Evolutionary conservation across 441 rosid genomes (phyloP).

Genomic region (Erodium trifolium): DNA sequence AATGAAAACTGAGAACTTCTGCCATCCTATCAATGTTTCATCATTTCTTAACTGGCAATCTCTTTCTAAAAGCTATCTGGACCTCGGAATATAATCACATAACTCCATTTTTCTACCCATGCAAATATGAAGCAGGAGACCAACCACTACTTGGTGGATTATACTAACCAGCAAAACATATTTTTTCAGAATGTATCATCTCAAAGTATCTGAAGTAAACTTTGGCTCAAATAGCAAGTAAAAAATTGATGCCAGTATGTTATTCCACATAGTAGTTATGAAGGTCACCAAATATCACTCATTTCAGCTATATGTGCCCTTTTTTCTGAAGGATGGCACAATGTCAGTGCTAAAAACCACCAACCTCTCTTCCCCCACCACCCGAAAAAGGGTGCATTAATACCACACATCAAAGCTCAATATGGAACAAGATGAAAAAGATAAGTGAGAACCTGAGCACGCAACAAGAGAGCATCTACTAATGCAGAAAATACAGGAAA

Average conservation of each 20-base stretch:
- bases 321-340: too few species aligned
- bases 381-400: neutral
- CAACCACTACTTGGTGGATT: neutral
- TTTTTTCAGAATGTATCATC: neutral
- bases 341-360: too few species aligned
- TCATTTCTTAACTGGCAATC: constrained; percentile 1
- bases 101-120: neutral
- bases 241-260: too few species aligned
- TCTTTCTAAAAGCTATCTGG: neutral
- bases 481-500: constrained; percentile 70
- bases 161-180: neutral
- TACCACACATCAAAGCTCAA: neutral
- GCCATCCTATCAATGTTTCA: constrained; percentile 4
- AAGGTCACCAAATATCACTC: too few species aligned
- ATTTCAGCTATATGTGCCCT: too few species aligned
- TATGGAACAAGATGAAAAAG: neutral
- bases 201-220: neutral
- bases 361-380: too few species aligned
- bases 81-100: neutral
- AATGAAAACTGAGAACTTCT: neutral
- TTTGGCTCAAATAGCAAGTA: too few species aligned
- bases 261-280: too few species aligned
- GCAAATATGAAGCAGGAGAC: neutral
- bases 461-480: constrained; percentile 73
- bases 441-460: constrained; percentile 65